phyloP scores from a whole-genome alignment of 345 rosid species.

The Eucalyptus regnans region DNA sequence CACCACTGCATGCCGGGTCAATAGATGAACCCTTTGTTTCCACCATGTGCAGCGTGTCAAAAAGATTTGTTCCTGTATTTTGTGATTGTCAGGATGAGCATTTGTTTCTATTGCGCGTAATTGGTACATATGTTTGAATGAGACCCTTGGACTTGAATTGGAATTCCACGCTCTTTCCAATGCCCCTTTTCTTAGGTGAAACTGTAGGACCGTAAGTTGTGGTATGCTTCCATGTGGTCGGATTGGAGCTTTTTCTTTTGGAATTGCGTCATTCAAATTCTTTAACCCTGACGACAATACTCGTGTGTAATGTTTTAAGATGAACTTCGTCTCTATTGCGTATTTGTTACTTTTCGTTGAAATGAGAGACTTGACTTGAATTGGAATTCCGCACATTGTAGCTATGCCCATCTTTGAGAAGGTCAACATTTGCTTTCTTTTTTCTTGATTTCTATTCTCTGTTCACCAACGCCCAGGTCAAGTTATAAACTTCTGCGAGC shows the following conservation, averaged over 20 bases:
- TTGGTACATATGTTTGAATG: neutral
- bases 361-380: neutral
- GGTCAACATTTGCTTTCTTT: neutral
- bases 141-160: neutral
- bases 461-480: neutral
- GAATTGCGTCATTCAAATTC: neutral
- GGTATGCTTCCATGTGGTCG: neutral
- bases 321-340: neutral
- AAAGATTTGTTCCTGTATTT: neutral
- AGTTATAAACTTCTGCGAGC: neutral
- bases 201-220: neutral
- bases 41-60: neutral
- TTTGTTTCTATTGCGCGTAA: neutral
- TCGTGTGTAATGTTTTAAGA: neutral
- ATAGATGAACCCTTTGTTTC: neutral
- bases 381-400: neutral
- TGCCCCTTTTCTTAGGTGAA: neutral
- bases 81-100: neutral
- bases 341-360: neutral
- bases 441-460: neutral
- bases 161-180: neutral
- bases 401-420: neutral
- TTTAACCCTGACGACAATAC: neutral
- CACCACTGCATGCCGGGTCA: neutral
- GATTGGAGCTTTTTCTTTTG: neutral